Base-by-base conservation (phyloP, 2,329 filamentous ascomycete genomes). In the Metarhizium humberi region DNA sequence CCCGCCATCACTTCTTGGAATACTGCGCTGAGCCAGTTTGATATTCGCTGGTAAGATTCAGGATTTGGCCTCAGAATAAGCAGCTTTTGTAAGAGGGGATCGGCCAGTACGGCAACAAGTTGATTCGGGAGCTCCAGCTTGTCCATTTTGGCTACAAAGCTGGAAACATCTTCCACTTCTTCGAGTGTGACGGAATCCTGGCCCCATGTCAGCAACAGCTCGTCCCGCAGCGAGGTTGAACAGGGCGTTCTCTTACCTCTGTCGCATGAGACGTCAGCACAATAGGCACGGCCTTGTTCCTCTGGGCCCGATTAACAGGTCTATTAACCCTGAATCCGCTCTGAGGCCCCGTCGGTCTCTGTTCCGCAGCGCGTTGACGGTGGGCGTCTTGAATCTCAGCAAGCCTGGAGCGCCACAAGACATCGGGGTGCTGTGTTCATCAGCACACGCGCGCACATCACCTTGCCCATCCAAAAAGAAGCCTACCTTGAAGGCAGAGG, bases 111-210 rank as follows among this genome's bases (percentile, higher is more conserved):
- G 5, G 90, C 88, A 45, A 91, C 83, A 2, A 95, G 76, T 69
- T 95, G 90, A 59, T 88, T 91, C 0, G 90, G 90, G 45, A 91
- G 73, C 67, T 94, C 88, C 30, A 95, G 84, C 60, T 79, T 87
- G 61, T 95, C 89, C 8, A 95, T 70, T 55, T 81, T 87, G 48
- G 81, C 79, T 6, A 90, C 85, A 57, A 95, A 86, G 51, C 82
- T 77, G 29, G 82, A 75, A 13, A 84, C 84, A 58, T 78, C 85
- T 62, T 90, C 86, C 54, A 95, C 82, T 64, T 95, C 90, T 65
- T 95, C 90, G 5, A 95, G 70, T 3, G 82, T 87, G 4, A 86
- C 73, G 1, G 84, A 85, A 55, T 76, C 73, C 79, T 85, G 51
- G 20, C n/a, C 25, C 20, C 51, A 51, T 32, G 52, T 40, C 32